Conservation (phyloP, 805 yeast genomes). For the Saccharomycopsis fibuligera region DNA sequence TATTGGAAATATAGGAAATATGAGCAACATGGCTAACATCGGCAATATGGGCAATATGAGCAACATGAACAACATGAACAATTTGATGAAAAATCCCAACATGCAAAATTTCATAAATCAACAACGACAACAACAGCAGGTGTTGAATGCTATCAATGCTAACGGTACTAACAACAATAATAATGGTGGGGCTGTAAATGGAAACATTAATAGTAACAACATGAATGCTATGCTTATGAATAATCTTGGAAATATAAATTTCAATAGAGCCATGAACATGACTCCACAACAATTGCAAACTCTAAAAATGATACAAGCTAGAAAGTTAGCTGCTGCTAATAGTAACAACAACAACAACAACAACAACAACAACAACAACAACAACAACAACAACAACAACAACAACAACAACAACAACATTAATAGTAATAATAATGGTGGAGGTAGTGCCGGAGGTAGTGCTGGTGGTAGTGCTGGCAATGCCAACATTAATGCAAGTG, state of each 20-base stretch:
- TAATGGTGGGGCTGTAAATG: background rate
- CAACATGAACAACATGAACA: background rate
- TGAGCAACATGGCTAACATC: too few relatives aligned
- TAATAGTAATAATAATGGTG: background rate
- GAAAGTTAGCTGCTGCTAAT: background rate
- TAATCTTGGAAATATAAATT: background rate
- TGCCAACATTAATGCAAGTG: constrained; percentile 3
- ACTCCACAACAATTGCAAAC: constrained; percentile 8
- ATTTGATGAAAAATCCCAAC: background rate
- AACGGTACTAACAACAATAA: background rate
- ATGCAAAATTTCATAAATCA: background rate
- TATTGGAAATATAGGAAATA: too few relatives aligned
- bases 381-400: background rate
- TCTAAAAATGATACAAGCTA: background rate
- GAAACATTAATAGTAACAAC: background rate
- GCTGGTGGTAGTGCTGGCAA: constrained; percentile 4
- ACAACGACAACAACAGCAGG: background rate
- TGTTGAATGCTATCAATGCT: background rate
- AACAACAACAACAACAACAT: background rate
- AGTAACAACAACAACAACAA: background rate
- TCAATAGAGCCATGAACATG: background rate
- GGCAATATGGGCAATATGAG: constrained; percentile 6
- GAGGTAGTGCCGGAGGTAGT: too few relatives aligned
- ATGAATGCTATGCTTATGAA: background rate
- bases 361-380: background rate